Base-by-base conservation (phyloP, 202 grass and related monocot species). In the Elaeis oleifera region DNA sequence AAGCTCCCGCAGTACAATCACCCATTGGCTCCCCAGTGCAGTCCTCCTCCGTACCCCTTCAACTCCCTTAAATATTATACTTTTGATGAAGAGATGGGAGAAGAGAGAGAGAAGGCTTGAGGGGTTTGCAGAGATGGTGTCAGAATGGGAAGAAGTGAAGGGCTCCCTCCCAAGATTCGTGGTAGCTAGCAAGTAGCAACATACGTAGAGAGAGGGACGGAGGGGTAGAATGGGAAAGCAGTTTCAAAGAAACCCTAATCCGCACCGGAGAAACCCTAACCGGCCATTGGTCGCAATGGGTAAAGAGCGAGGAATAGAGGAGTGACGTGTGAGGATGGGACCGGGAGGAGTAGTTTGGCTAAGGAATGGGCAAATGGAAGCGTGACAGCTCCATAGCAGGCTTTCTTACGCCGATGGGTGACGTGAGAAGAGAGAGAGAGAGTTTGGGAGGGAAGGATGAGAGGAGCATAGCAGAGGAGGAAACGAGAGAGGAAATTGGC, bases 171-270 rank as follows among this genome's bases (percentile, higher is more conserved):
- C 29, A 75, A 75, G 65, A 64, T 62, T 75, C 72, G 52, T 66
- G 51, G 65, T 75, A 54, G 52, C 61, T 74, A 58, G 60, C 64
- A 59, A 51, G 64, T 49, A 49, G 55, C 15, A 36, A 26, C 18
- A 18, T 39, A 18, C 18, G 59, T 62, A 26, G 2, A 26, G 13
- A 51, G 59, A 54, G 77, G 4, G 4, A 68, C 11, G 22, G 53
- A 1, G 1, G 60, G 67, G 32, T 56, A 13, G 36, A 60, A 53
- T 28, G 29, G 48, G 53, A 51, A 72, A 60, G 19, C 24, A 36
- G 39, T 51, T 50, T 58, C 19, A 56, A 58, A 73, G 65, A 44
- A 73, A 79, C 76, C 76, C 69, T 79, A 79, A 79, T 68, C 61
- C 70, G 36, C 36, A 44, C 2, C 36, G 36, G 50, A 25, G 36